Evolutionary conservation across 169 alveolate genomes (phyloP), one percentile per base, ranked within the genome.

Genomic region (Plasmodium fragile): DNA sequence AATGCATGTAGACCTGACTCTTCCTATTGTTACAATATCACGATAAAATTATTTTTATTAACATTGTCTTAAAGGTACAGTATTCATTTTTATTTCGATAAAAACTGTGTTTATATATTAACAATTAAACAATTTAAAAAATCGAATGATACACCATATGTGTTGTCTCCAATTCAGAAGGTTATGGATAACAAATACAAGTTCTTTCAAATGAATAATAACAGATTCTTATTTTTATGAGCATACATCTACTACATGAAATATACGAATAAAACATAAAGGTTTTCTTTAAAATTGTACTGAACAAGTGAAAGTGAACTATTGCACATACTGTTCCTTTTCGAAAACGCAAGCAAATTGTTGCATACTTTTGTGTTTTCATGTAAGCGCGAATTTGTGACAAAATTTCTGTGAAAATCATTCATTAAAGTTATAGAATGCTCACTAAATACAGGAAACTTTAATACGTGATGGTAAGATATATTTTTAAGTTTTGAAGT

Each of bases 31-130:
- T 77, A 16, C 30, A 77, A 77, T 77, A 41, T 36, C 32, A 34
- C 69, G 52, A 77, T n/a, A 39, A 77, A 34, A 34, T 77, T 39
- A 28, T 77, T 77, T 77, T 77, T 77, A 77, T 73, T 73, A 73
- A 45, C 55, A 45, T 77, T 77, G 83, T 77, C 83, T 77, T 59
- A 41, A 77, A 41, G 30, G 69, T 10, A 59, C 39, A 18, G 30
- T 41, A 28, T 34, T 77, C 7, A 16, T 34, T 77, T 77, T 10
- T 10, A 32, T 36, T 77, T 77, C 43, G 34, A 77, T 28, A 77
- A 34, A 34, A 77, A 11, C 52, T 77, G 3, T 22, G 32, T 41
- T 77, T 77, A 77, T 77, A 36, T 77, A 28, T 28, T 77, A 77
- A 41, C 8, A 34, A 77, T 34, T 39, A 6, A 32, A 77, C 53